Conservation (phyloP, 2,329 filamentous ascomycete genomes). For the Alternaria dauci region DNA sequence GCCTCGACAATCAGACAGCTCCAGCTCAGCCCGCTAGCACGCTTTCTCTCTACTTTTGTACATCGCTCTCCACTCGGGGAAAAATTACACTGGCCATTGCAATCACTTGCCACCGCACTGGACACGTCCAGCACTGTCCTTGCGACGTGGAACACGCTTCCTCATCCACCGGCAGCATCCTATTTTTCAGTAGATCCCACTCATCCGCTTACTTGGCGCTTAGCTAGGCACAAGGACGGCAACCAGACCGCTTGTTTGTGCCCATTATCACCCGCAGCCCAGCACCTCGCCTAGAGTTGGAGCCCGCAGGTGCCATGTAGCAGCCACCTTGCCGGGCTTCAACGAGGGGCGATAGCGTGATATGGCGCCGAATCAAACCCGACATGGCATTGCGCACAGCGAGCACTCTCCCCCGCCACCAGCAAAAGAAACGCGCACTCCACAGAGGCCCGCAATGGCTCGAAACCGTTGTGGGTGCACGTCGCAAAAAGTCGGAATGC, state of each 20-base stretch:
- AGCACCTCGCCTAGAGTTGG: conserved; percentile 25
- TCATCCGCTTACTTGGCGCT: conserved; percentile 32
- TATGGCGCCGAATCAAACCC: neutral
- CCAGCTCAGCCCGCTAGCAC: conserved; percentile 28
- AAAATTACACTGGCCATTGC: conserved; percentile 17
- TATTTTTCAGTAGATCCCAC: conserved; percentile 31
- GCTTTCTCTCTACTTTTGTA: conserved; percentile 10
- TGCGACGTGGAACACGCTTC: conserved; percentile 13
- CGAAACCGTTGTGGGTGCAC: conserved; percentile 7
- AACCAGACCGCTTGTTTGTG: conserved; percentile 44
- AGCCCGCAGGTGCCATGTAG: conserved; percentile 16
- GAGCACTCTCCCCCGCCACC: neutral
- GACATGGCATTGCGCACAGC: neutral
- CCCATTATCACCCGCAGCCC: conserved; percentile 30
- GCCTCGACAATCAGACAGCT: conserved; percentile 19
- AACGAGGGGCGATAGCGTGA: neutral
- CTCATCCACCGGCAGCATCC: conserved; percentile 23
- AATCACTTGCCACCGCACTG: conserved; percentile 34
- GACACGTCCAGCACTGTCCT: conserved; percentile 28
- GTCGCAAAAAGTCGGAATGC: conserved; percentile 23
- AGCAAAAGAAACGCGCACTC: neutral
- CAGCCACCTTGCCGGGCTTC: conserved; percentile 9
- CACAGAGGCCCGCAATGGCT: conserved; percentile 20
- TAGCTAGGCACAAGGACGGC: conserved; percentile 21
- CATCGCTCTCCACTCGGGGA: conserved; percentile 25